These are phyloP conservation scores for Chaetomiaceae sp. DNA, from an alignment of 2,329 filamentous ascomycete species.

Conservation along the genomic window DNA sequence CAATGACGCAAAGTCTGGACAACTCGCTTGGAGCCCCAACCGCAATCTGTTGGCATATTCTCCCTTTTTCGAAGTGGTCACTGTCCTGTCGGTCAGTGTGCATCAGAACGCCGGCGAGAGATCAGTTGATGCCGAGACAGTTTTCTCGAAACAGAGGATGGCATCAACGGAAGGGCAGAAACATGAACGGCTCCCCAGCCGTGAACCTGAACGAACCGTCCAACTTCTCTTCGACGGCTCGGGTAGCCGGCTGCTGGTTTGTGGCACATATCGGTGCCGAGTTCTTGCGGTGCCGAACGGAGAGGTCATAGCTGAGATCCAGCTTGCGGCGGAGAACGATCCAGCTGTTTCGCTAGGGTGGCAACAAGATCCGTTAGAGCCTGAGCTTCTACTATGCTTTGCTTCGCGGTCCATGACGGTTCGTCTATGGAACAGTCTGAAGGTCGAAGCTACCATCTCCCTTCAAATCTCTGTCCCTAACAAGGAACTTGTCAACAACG, in stretches of 20 bases:
- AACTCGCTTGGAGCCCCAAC: slow-evolving; percentile 12
- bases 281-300: slow-evolving; percentile 8
- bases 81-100: slow-evolving; percentile 1
- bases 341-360: not conserved
- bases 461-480: not conserved
- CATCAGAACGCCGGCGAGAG: not conserved
- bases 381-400: not conserved
- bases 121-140: not conserved
- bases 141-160: slow-evolving; percentile 1
- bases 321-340: not conserved
- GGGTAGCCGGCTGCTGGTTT: slow-evolving; percentile 5
- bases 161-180: not conserved
- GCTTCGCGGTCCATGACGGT: not conserved
- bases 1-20: not conserved
- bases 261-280: slow-evolving; percentile 3
- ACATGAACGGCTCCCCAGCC: no score
- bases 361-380: slow-evolving; percentile 1
- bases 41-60: slow-evolving; percentile 14
- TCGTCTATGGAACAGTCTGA: not conserved
- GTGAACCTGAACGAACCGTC: no score
- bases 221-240: slow-evolving; percentile 12
- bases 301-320: not conserved
- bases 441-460: not conserved
- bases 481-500: not conserved
- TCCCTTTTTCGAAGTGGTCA: slow-evolving; percentile 7